These are phyloP conservation scores for Coniochaeta sp. DNA, from an alignment of 2,329 filamentous ascomycete genomes.

Conservation along the genomic window DNA sequence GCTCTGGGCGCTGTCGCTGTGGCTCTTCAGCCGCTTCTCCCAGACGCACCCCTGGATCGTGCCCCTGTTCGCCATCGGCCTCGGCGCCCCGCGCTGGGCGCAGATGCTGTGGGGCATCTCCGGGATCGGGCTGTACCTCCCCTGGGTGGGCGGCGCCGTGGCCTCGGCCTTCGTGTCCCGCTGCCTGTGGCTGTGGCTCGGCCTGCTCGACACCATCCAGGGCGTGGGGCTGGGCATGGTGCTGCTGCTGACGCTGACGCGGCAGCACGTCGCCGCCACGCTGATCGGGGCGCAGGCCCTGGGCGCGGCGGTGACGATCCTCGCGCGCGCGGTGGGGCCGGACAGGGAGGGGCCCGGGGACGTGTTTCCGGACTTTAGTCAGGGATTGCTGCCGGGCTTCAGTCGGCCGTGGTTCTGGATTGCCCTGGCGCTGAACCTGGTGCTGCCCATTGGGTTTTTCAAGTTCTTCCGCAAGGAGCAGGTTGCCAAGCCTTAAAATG, in stretches of 20 bases:
- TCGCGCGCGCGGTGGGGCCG: constrained; percentile 52
- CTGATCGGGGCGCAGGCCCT: constrained; percentile 55
- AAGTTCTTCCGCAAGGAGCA: constrained; percentile 52
- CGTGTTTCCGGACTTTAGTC: constrained; percentile 55
- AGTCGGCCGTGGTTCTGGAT: constrained; percentile 54
- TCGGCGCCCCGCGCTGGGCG: constrained; percentile 58
- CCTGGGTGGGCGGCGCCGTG: constrained; percentile 50
- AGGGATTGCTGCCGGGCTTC: constrained; percentile 35
- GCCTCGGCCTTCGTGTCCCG: constrained; percentile 49
- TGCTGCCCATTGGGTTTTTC: constrained; percentile 50
- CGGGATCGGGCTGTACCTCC: constrained; percentile 52
- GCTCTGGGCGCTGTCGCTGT: constrained; percentile 48
- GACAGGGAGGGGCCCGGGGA: constrained; percentile 53
- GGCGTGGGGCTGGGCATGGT: constrained; percentile 64
- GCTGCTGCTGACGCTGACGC: constrained; percentile 55
- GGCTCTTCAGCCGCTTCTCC: constrained; percentile 44
- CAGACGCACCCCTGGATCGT: constrained; percentile 59
- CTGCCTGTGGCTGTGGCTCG: constrained; percentile 59
- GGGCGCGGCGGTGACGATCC: constrained; percentile 54
- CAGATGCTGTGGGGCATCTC: constrained; percentile 62
- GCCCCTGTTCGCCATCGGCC: constrained; percentile 59
- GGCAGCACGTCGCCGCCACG: constrained; percentile 57
- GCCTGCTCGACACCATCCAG: constrained; percentile 57
- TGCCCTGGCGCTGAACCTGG: constrained; percentile 47
- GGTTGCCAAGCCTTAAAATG: constrained; percentile 40